A percentile compares a stretch with the other conserved stretches of the same genome.
Conservation (phyloP, 345 rosid genomes). For the Punica granatum region DNA sequence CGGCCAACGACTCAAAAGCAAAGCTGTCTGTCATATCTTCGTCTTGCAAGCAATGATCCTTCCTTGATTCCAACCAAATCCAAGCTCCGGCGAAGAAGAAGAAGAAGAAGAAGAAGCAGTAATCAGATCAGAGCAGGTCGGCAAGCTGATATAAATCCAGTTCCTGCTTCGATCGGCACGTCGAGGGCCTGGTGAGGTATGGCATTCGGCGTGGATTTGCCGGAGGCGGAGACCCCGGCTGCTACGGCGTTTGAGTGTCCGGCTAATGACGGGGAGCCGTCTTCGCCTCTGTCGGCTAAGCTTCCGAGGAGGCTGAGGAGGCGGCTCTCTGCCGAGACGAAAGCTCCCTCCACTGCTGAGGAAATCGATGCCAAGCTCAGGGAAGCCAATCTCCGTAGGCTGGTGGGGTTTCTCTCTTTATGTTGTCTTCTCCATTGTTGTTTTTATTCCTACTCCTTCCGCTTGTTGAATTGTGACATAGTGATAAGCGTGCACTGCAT, state of each 20-base stretch:
- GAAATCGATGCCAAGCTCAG: slow-evolving; percentile 11
- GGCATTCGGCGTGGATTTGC: neutral
- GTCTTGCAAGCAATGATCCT: neutral
- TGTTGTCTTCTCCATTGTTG: neutral
- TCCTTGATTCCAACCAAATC: neutral
- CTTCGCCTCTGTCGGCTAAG: slow-evolving; percentile 3
- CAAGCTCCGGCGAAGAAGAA: neutral
- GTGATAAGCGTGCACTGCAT: neutral
- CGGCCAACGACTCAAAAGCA: neutral
- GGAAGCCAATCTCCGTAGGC: slow-evolving; percentile 9
- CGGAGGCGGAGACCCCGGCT: neutral
- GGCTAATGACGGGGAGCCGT: neutral
- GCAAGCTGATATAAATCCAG: neutral
- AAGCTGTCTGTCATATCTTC: neutral
- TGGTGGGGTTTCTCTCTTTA: neutral
- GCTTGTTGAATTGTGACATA: neutral
- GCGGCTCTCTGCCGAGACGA: slow-evolving; percentile 2
- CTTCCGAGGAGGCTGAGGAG: slow-evolving; percentile 2
- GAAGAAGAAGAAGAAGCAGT: neutral
- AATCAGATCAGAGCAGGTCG: neutral
- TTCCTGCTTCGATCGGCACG: too few species aligned
- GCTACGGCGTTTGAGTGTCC: slow-evolving; percentile 1
- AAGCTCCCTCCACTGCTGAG: slow-evolving; percentile 4
- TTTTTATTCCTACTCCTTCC: neutral
- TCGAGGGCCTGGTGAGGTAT: neutral